A percentile compares a stretch with the other conserved stretches of the same genome.
phyloP scores from a whole-genome alignment of 192 early-diverging fungal species.

The Geranomyces variabilis region DNA sequence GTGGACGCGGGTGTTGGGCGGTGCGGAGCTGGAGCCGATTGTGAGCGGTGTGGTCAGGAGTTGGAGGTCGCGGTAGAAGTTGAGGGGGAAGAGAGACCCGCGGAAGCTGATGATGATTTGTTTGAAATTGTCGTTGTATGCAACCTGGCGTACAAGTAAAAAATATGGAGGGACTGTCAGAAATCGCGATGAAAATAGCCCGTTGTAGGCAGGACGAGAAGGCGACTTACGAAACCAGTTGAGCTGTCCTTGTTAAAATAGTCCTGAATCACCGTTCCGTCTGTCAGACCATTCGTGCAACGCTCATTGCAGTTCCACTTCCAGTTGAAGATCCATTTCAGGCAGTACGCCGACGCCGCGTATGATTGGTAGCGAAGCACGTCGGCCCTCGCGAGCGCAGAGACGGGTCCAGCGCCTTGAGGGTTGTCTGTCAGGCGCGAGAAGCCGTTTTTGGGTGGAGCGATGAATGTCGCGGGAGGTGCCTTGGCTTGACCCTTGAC shows the following conservation, averaged over 20 bases:
- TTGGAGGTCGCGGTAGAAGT: conserved; percentile 26
- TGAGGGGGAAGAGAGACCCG: conserved; percentile 13
- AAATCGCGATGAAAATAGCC: not conserved
- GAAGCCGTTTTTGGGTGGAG: not conserved
- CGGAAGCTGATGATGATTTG: conserved; percentile 26
- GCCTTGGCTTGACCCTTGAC: not conserved
- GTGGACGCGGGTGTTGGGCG: conserved; percentile 14
- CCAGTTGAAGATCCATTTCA: conserved; percentile 13
- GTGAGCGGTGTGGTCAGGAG: not conserved
- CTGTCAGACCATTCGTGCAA: conserved; percentile 13
- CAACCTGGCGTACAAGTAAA: conserved; percentile 5
- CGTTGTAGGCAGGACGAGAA: not conserved
- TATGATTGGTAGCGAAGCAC: not conserved
- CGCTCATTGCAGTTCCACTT: conserved; percentile 18
- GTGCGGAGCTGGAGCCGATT: not conserved
- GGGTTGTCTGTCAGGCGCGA: not conserved
- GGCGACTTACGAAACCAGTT: conserved; percentile 3
- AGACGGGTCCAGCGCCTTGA: not conserved
- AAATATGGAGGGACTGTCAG: not conserved
- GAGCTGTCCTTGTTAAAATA: conserved; percentile 15
- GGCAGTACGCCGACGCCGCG: conserved; percentile 17
- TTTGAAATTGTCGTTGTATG: conserved; percentile 21
- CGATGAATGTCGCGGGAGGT: not conserved
- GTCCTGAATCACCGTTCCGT: not conserved
- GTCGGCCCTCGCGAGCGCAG: not conserved